These are phyloP conservation scores for Pichia pseudocactophila DNA, from an alignment of 805 yeast genomes.

Conservation along the genomic window DNA sequence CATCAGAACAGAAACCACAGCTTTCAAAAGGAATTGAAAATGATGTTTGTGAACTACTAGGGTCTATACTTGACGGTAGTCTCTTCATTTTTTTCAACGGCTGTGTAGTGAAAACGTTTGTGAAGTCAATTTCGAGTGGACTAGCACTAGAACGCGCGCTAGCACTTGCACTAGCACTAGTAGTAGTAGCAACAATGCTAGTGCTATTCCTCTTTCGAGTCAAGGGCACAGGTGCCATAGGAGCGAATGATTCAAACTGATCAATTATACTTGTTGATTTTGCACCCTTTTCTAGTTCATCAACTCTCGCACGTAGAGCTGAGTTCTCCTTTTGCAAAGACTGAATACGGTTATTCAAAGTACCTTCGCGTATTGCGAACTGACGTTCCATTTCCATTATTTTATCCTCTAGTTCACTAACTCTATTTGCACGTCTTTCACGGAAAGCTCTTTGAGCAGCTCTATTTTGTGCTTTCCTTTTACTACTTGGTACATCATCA, in stretches of 20 bases:
- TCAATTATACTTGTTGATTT: neutral
- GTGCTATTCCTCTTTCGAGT: constrained; percentile 22
- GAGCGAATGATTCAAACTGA: neutral
- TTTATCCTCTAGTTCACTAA: constrained; percentile 67
- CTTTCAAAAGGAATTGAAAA: constrained; percentile 37
- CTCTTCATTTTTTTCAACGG: constrained; percentile 14
- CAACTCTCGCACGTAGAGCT: constrained; percentile 21
- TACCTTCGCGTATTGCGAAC: constrained; percentile 50
- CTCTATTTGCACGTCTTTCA: constrained; percentile 76
- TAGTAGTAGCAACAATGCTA: constrained; percentile 57
- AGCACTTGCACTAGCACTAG: constrained; percentile 51
- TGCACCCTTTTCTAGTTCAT: constrained; percentile 24
- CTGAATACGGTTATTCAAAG: constrained; percentile 42
- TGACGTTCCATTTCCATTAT: constrained; percentile 60
- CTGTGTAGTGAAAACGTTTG: constrained; percentile 31
- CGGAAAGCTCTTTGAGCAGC: constrained; percentile 93
- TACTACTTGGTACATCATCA: constrained; percentile 70
- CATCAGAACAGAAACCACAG: constrained; percentile 92
- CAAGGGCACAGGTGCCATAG: too few species aligned
- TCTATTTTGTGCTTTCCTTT: constrained; percentile 83
- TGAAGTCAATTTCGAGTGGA: constrained; percentile 45
- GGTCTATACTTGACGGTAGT: constrained; percentile 16
- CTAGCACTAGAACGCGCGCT: neutral
- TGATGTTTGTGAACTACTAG: neutral
- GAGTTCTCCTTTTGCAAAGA: constrained; percentile 39